These are phyloP conservation scores for Lepidopterella palustris DNA, from an alignment of 495 filamentous ascomycete species.

Conservation along the genomic window DNA sequence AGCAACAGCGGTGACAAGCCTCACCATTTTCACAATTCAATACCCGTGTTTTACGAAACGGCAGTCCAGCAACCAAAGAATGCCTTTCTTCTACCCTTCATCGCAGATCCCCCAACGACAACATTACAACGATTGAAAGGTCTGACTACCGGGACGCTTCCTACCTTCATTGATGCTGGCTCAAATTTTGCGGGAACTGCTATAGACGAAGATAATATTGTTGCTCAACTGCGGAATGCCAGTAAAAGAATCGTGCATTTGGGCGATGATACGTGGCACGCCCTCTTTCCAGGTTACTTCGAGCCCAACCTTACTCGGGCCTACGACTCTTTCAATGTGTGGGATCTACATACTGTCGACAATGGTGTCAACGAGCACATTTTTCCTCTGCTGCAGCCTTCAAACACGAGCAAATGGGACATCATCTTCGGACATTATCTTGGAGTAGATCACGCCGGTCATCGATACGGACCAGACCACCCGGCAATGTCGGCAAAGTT, in stretches of 20 bases:
- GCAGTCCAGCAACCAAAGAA: slow-evolving; percentile 65
- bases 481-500: slow-evolving; percentile 85
- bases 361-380: slow-evolving; percentile 93
- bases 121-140: slow-evolving; percentile 91
- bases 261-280: slow-evolving; percentile 94
- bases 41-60: slow-evolving; percentile 79
- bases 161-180: slow-evolving; percentile 88
- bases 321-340: slow-evolving; percentile 96
- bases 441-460: slow-evolving; percentile 94
- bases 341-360: slow-evolving; percentile 95
- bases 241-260: slow-evolving; percentile 86
- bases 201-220: slow-evolving; percentile 95
- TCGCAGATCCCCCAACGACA: slow-evolving; percentile 91
- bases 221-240: slow-evolving; percentile 71
- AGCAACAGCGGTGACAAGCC: slow-evolving; percentile 43
- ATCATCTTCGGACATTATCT: slow-evolving; percentile 88
- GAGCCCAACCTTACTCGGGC: slow-evolving; percentile 73
- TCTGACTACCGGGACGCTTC: slow-evolving; percentile 88
- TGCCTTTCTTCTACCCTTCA: slow-evolving; percentile 88
- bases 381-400: slow-evolving; percentile 66
- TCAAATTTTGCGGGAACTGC: slow-evolving; percentile 93
- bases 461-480: slow-evolving; percentile 92
- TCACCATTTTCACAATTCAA: slow-evolving; percentile 76
- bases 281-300: slow-evolving; percentile 87
- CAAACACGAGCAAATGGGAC: slow-evolving; percentile 71